Conservation (phyloP, 306 rosid species). For the Vigna angularis region DNA sequence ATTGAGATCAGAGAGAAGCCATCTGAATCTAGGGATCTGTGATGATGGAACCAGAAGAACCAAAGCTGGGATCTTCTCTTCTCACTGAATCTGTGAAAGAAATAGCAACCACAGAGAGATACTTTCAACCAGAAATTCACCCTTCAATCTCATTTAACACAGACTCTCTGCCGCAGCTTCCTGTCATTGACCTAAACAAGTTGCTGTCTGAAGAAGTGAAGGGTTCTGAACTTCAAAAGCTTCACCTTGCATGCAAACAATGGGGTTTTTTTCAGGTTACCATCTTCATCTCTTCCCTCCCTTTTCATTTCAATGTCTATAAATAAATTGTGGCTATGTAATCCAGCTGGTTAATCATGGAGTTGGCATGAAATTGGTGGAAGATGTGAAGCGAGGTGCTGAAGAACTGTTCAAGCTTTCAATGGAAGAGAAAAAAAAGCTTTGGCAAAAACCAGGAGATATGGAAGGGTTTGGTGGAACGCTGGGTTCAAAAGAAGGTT, state of each 20-base stretch:
- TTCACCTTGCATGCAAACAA: conserved; percentile 54
- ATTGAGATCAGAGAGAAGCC: neutral
- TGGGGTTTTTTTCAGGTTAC: conserved; percentile 63
- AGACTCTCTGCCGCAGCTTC: conserved; percentile 43
- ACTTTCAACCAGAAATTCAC: conserved; percentile 45
- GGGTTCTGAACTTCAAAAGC: conserved; percentile 42
- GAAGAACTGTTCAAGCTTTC: neutral
- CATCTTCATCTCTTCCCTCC: neutral
- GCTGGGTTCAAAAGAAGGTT: neutral
- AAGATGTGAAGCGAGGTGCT: neutral
- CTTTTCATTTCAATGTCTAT: too few relatives aligned
- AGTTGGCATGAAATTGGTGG: neutral
- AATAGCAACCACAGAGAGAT: conserved; percentile 24
- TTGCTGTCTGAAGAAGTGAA: conserved; percentile 32
- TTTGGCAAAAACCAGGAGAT: conserved; percentile 1
- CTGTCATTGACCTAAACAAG: conserved; percentile 49
- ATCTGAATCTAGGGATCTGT: neutral
- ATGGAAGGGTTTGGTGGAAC: neutral
- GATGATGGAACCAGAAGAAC: neutral
- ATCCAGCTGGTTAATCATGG: conserved; percentile 10
- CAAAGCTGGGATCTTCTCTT: neutral
- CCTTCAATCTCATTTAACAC: conserved; percentile 28
- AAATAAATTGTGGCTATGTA: neutral
- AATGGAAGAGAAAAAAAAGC: neutral
- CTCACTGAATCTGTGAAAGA: conserved; percentile 25